A percentile compares a stretch with the other conserved stretches of the same genome.
These are phyloP conservation scores for Xylaria sp. DNA, from an alignment of 2,329 filamentous ascomycete genomes.

Conservation along the genomic window DNA sequence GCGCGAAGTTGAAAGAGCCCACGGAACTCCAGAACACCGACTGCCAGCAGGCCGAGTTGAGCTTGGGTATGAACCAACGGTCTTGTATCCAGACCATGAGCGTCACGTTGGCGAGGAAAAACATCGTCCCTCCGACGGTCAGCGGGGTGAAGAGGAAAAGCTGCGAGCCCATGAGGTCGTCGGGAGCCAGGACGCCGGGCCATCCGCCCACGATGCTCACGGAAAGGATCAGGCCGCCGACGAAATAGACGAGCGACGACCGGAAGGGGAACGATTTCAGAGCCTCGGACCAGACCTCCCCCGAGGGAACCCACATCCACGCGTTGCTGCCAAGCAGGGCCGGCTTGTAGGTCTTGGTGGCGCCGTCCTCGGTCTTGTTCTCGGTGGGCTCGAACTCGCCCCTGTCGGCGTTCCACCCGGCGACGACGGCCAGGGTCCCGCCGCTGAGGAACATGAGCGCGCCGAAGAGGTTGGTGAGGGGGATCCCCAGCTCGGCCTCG, in stretches of 20 bases:
- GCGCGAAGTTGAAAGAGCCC: slow-evolving; percentile 14
- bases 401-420: slow-evolving; percentile 7
- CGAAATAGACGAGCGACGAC: slow-evolving; percentile 5
- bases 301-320: slow-evolving; percentile 10
- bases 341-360: slow-evolving; percentile 9
- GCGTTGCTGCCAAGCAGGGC: slow-evolving; percentile 9
- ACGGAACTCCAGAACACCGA: slow-evolving; percentile 19
- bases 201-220: slow-evolving; percentile 8
- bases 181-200: slow-evolving; percentile 10
- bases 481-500: slow-evolving; percentile 1
- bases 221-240: slow-evolving; percentile 6
- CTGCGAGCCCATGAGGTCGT: not conserved
- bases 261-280: slow-evolving; percentile 4
- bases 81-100: slow-evolving; percentile 15
- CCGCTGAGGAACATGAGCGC: slow-evolving; percentile 6
- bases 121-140: slow-evolving; percentile 14
- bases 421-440: slow-evolving; percentile 4
- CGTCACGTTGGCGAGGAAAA: slow-evolving; percentile 14
- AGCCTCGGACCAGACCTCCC: not conserved
- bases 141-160: slow-evolving; percentile 13
- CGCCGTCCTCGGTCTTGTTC: slow-evolving; percentile 3
- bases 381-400: slow-evolving; percentile 8
- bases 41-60: slow-evolving; percentile 16
- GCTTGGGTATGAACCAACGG: slow-evolving; percentile 19
- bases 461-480: slow-evolving; percentile 4